These are phyloP conservation scores for Thielaviopsis ethacetica DNA, from an alignment of 2,329 filamentous ascomycete genomes.

Conservation along the genomic window DNA sequence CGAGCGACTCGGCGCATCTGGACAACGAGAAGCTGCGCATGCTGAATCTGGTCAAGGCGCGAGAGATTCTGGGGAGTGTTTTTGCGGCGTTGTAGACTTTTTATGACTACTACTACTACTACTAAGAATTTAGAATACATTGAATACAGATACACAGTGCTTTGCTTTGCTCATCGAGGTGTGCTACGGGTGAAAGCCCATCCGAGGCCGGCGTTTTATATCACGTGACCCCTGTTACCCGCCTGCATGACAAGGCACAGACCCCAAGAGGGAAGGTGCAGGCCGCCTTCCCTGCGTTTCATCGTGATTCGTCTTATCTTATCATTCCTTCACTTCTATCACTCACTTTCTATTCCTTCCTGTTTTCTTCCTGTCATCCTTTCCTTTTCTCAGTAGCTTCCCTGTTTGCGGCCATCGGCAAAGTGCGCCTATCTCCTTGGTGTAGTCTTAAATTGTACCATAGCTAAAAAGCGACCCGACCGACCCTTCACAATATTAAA, in stretches of 20 bases:
- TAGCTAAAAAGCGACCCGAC: no score
- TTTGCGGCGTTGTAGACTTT: slow-evolving; percentile 47
- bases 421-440: neutral
- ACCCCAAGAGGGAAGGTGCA: neutral
- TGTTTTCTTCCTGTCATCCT: neutral
- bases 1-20: slow-evolving; percentile 83
- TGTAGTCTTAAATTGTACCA: neutral
- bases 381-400: neutral
- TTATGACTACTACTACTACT: no score
- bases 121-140: no score
- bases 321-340: neutral
- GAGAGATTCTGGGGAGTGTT: slow-evolving; percentile 78
- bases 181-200: no score
- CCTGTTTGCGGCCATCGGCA: neutral
- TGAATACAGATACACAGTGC: no score
- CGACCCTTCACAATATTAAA: neutral
- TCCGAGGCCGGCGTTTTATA: no score
- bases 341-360: no score
- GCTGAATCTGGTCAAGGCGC: slow-evolving; percentile 74
- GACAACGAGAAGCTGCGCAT: slow-evolving; percentile 88
- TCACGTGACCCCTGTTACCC: no score
- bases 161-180: no score
- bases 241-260: neutral
- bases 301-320: neutral
- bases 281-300: no score